phyloP scores from a whole-genome alignment of 75 land plant genomes.

The Cupressus sempervirens region DNA sequence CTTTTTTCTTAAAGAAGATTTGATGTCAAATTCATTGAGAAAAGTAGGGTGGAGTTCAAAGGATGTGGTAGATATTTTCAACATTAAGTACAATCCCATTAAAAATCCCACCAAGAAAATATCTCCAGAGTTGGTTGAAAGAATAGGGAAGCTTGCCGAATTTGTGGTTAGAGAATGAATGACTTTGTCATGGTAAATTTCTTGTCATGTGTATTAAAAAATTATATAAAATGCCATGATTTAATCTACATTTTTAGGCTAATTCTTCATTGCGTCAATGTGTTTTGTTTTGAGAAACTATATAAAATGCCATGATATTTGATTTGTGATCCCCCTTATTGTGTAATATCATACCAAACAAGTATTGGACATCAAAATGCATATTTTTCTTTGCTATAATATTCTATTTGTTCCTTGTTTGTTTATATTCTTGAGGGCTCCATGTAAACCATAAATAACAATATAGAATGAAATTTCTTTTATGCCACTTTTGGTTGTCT shows the following conservation, averaged over 20 bases:
- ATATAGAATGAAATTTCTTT: neutral
- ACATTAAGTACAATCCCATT: too few species aligned
- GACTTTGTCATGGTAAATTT: neutral
- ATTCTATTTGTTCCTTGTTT: neutral
- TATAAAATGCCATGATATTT: neutral
- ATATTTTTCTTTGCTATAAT: neutral
- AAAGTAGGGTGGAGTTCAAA: conserved; percentile 86
- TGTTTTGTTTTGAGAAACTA: too few species aligned
- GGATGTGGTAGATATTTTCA: too few species aligned
- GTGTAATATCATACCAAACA: neutral
- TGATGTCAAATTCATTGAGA: conserved; percentile 56
- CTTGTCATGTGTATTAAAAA: neutral
- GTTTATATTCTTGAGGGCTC: neutral
- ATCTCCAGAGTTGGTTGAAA: too few species aligned
- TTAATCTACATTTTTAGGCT: neutral
- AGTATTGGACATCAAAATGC: neutral
- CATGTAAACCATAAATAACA: neutral
- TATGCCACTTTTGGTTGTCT: too few species aligned
- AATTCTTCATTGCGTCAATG: neutral
- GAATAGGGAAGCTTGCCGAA: too few species aligned
- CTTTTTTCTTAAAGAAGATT: conserved; percentile 45
- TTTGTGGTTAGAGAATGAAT: too few species aligned
- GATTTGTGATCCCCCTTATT: neutral
- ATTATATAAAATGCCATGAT: conserved; percentile 1
- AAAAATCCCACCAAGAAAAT: too few species aligned